A percentile compares a stretch with the other conserved stretches of the same genome.
Evolutionary conservation across 805 yeast genomes (phyloP).

Genomic region (Cyberlindnera bimundalis): DNA sequence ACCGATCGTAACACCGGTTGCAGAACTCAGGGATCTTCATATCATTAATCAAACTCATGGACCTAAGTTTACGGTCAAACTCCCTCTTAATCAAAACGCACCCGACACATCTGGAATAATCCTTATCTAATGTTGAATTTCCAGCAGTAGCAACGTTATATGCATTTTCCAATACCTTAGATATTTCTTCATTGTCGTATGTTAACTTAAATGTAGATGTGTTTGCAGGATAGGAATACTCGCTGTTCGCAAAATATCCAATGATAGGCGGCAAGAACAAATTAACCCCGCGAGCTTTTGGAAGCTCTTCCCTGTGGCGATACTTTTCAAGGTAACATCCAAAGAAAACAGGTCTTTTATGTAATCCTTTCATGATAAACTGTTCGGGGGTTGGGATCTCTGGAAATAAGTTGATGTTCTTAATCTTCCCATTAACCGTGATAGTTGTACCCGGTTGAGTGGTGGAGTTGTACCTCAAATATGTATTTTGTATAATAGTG

Average conservation of each 20-base stretch:
- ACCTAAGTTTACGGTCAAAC: slow-evolving; percentile 38
- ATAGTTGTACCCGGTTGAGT: slow-evolving; percentile 29
- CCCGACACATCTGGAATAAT: slow-evolving; percentile 47
- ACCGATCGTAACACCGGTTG: slow-evolving; percentile 34
- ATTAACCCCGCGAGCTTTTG: slow-evolving; percentile 12
- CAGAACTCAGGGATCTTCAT: slow-evolving; percentile 33
- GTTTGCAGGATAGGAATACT: slow-evolving; percentile 43
- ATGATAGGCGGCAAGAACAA: slow-evolving; percentile 48
- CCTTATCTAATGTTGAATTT: slow-evolving; percentile 35
- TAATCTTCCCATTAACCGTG: slow-evolving; percentile 34
- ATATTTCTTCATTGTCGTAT: slow-evolving; percentile 42
- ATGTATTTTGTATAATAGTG: slow-evolving; percentile 39
- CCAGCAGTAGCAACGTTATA: slow-evolving; percentile 45
- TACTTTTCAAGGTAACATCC: slow-evolving; percentile 51
- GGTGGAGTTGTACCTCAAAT: slow-evolving; percentile 22
- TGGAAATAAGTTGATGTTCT: slow-evolving; percentile 50
- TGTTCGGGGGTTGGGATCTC: slow-evolving; percentile 54
- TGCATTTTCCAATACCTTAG: slow-evolving; percentile 48
- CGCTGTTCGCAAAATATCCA: slow-evolving; percentile 47
- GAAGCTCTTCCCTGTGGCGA: slow-evolving; percentile 13
- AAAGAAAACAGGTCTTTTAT: slow-evolving; percentile 68
- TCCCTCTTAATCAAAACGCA: slow-evolving; percentile 55
- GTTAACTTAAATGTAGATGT: slow-evolving; percentile 57
- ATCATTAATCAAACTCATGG: slow-evolving; percentile 20
- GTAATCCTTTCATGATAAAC: slow-evolving; percentile 46